These are phyloP conservation scores for Colletotrichum echinochloae DNA, from an alignment of 2,329 filamentous ascomycete species.

Conservation along the genomic window DNA sequence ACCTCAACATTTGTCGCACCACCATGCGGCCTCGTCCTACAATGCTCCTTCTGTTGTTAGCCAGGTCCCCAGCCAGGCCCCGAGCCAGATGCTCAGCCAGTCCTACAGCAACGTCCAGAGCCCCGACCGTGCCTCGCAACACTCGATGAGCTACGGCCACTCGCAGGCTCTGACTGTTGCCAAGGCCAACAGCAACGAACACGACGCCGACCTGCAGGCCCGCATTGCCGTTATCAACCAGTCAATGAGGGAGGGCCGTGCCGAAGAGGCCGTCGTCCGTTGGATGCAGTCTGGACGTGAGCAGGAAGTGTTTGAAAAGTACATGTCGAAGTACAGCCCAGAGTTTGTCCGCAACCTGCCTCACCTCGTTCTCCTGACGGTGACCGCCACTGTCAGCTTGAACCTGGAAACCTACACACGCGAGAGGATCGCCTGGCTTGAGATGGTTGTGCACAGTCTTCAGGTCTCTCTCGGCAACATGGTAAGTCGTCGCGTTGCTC, in stretches of 20 bases:
- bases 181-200: conserved; percentile 33
- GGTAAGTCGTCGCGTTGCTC: conserved; percentile 57
- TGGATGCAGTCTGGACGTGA: conserved; percentile 75
- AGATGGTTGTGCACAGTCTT: conserved; percentile 68
- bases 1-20: conserved; percentile 35
- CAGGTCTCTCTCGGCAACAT: conserved; percentile 60
- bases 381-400: conserved; percentile 73
- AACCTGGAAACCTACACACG: conserved; percentile 66
- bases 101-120: conserved; percentile 43
- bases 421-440: conserved; percentile 70
- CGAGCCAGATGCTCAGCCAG: conserved; percentile 41
- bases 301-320: conserved; percentile 71
- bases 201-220: conserved; percentile 64
- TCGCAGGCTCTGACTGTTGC: conserved; percentile 40
- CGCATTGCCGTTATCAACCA: conserved; percentile 70
- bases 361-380: conserved; percentile 72
- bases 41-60: conserved; percentile 34
- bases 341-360: conserved; percentile 68
- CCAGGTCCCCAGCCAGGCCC: conserved; percentile 29
- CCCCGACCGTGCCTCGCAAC: conserved; percentile 37
- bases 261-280: conserved; percentile 72
- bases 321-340: conserved; percentile 63
- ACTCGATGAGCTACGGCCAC: conserved; percentile 39
- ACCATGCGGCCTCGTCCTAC: conserved; percentile 31
- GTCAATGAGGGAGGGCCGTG: conserved; percentile 70